Conservation (phyloP, 106 monocot species). For the Phalaenopsis equestris region DNA sequence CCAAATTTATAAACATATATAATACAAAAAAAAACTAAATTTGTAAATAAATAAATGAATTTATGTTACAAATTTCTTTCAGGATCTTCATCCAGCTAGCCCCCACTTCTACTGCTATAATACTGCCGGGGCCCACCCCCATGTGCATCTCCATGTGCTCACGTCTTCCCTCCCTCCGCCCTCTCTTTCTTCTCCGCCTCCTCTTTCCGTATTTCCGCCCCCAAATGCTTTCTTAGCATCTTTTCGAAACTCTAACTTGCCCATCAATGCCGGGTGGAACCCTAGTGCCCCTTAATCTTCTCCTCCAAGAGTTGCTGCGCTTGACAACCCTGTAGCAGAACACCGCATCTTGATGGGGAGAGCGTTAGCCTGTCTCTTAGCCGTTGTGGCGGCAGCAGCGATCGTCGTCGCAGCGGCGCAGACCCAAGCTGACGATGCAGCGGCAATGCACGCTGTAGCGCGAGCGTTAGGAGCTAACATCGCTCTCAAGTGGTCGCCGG, state of each 20-base stretch:
- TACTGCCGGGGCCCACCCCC: neutral
- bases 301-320: neutral
- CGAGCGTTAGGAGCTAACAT: constrained; percentile 14
- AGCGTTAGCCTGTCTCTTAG: neutral
- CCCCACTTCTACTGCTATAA: neutral
- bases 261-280: neutral
- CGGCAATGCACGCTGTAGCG: constrained; percentile 35
- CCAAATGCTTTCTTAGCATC: neutral
- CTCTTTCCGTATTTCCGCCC: constrained; percentile 6
- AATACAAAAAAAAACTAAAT: too few relatives aligned
- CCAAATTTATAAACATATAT: too few relatives aligned
- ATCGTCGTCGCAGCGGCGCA: neutral
- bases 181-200: neutral
- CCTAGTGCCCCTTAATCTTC: neutral
- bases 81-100: neutral
- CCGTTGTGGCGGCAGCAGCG: neutral
- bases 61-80: neutral
- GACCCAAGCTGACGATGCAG: constrained; percentile 20
- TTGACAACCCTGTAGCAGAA: neutral
- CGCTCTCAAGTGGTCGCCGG: constrained; percentile 6
- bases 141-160: neutral
- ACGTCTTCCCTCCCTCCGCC: neutral
- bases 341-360: neutral
- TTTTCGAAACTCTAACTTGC: neutral
- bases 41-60: neutral